A percentile compares a stretch with the other conserved stretches of the same genome.
These are phyloP conservation scores for Protomyces inouyei DNA, from an alignment of 1,139 yeast species.

Conservation along the genomic window DNA sequence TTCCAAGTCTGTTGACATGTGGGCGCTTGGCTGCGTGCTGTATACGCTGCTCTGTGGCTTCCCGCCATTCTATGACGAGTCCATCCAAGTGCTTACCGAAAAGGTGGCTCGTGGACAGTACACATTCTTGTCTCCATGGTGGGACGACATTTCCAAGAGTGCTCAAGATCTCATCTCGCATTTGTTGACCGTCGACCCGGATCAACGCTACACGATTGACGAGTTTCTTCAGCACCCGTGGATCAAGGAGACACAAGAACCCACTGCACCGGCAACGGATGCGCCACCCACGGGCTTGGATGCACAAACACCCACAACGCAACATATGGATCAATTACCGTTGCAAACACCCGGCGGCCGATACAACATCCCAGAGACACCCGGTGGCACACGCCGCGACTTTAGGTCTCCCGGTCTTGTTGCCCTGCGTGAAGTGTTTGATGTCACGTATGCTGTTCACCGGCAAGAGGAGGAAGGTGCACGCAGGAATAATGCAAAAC, in stretches of 20 bases:
- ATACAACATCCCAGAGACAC: constrained; percentile 18
- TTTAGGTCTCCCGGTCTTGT: constrained; percentile 81
- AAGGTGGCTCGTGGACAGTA: constrained; percentile 81
- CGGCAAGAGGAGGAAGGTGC: constrained; percentile 84
- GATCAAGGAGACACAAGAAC: constrained; percentile 46
- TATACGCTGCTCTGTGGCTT: constrained; percentile 89
- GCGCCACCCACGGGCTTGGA: constrained; percentile 33
- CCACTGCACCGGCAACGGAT: constrained; percentile 37
- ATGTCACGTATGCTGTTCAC: constrained; percentile 88
- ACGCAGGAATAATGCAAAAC: constrained; percentile 36
- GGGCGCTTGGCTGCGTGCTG: constrained; percentile 92
- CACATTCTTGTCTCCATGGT: constrained; percentile 86
- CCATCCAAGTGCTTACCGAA: constrained; percentile 69
- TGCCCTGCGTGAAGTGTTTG: constrained; percentile 91
- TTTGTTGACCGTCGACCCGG: constrained; percentile 78
- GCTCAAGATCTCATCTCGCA: constrained; percentile 76
- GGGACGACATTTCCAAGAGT: constrained; percentile 82
- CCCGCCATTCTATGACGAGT: constrained; percentile 93
- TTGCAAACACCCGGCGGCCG: constrained; percentile 23
- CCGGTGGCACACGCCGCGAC: constrained; percentile 26
- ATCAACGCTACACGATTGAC: constrained; percentile 66
- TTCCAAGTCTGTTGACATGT: constrained; percentile 87
- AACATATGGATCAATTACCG: constrained; percentile 8
- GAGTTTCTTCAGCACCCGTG: constrained; percentile 75
- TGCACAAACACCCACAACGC: constrained; percentile 20